Percentiles rank a stretch among this genome's conserved stretches.
Conservation (phyloP, 345 rosid genomes). For the Gossypium raimondii region DNA sequence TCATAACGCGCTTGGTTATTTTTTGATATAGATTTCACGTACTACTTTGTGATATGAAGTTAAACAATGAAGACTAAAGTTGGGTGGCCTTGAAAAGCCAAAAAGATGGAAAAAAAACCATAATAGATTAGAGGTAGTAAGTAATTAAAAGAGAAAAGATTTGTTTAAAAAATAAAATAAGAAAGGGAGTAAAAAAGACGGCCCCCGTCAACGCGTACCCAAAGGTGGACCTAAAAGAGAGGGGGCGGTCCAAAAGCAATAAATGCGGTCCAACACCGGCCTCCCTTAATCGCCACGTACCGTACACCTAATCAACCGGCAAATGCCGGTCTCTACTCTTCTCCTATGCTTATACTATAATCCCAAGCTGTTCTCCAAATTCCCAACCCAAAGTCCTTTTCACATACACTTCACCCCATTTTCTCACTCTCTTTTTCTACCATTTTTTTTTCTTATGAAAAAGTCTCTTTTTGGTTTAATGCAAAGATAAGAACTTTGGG, state of each 20-base stretch:
- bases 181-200: conserved; percentile 19
- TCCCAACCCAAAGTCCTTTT: conserved; percentile 23
- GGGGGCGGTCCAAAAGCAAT: conserved; percentile 34
- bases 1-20: conserved; percentile 14
- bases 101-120: no score
- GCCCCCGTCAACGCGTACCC: conserved; percentile 40
- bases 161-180: no score
- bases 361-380: conserved; percentile 62
- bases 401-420: conserved; percentile 35
- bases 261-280: conserved; percentile 50
- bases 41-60: no score
- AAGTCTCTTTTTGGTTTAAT: neutral
- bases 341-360: conserved; percentile 9
- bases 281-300: conserved; percentile 23
- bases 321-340: conserved; percentile 46
- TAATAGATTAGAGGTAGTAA: neutral
- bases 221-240: conserved; percentile 19
- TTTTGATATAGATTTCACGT: no score
- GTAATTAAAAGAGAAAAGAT: neutral
- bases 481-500: neutral
- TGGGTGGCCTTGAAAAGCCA: no score
- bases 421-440: neutral
- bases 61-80: no score
- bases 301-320: conserved; percentile 45
- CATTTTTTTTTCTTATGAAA: no score